Percentiles rank a stretch among this genome's conserved stretches.
These are phyloP conservation scores for Beverwykella pulmonaria DNA, from an alignment of 495 filamentous ascomycete species.

Conservation along the genomic window DNA sequence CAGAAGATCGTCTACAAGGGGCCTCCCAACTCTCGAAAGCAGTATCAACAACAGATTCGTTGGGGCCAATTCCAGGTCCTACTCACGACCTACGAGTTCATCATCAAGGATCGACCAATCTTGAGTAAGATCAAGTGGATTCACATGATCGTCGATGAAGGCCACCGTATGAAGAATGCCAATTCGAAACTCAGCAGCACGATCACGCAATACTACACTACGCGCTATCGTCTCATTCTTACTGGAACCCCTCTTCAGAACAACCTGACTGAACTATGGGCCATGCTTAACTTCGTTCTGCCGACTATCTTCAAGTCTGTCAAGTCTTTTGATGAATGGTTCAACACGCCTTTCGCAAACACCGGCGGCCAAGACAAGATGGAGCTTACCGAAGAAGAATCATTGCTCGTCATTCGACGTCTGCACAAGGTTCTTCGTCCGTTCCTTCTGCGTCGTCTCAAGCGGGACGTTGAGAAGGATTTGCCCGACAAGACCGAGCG, in stretches of 20 bases:
- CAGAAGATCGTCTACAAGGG: conserved; percentile 93
- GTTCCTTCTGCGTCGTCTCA: conserved; percentile 95
- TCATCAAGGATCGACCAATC: conserved; percentile 95
- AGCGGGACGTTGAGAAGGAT: conserved; percentile 99
- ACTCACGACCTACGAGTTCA: conserved; percentile 97
- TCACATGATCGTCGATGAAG: conserved; percentile 99
- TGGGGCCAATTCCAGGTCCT: conserved; percentile 95
- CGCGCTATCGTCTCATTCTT: conserved; percentile 91
- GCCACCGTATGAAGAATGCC: conserved; percentile 99
- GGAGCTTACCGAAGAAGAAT: conserved; percentile 98
- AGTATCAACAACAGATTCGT: conserved; percentile 89
- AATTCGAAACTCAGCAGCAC: conserved; percentile 95
- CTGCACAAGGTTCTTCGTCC: conserved; percentile 96
- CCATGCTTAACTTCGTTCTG: conserved; percentile 95
- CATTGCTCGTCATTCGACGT: conserved; percentile 95
- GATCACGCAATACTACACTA: conserved; percentile 90
- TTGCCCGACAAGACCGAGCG: conserved; percentile 97
- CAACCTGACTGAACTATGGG: conserved; percentile 94
- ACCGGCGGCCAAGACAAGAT: conserved; percentile 98
- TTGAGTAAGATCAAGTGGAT: conserved; percentile 98
- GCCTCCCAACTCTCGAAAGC: conserved; percentile 83
- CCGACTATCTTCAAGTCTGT: conserved; percentile 99
- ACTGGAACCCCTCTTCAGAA: conserved; percentile 98
- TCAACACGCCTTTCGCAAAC: conserved; percentile 98
- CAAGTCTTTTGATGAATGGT: conserved; percentile 99